These are phyloP conservation scores for Datura wrightii DNA, from an alignment of 257 asterid species.

Conservation along the genomic window DNA sequence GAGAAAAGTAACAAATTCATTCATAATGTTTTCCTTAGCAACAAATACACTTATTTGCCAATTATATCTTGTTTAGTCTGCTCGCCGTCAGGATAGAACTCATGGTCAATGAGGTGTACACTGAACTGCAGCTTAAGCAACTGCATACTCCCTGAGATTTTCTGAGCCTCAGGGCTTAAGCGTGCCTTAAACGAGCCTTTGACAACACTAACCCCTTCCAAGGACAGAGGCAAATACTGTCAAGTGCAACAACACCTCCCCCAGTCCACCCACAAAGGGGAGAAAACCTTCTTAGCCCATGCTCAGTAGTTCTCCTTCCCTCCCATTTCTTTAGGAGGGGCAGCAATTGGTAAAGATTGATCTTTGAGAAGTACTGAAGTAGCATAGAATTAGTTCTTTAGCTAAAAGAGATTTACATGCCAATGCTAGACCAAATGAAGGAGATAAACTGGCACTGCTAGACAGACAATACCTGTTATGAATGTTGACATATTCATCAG, in stretches of 20 bases:
- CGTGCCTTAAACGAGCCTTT: background rate
- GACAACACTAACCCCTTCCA: background rate
- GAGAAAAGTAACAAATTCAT: background rate
- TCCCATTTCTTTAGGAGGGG: conserved; percentile 12
- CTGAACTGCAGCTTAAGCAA: background rate
- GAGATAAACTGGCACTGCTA: background rate
- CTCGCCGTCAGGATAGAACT: background rate
- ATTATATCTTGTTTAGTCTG: background rate
- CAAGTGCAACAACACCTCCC: background rate
- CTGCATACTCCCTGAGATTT: background rate
- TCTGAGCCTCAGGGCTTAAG: background rate
- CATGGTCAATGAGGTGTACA: background rate
- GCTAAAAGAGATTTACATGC: background rate
- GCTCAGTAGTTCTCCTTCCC: background rate
- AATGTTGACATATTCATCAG: conserved; percentile 96
- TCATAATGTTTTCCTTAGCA: background rate
- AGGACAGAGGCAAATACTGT: background rate
- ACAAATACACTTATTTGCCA: background rate
- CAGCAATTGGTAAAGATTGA: background rate
- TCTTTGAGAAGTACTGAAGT: background rate
- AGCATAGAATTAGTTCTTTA: conserved; percentile 5
- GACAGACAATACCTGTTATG: conserved; percentile 77
- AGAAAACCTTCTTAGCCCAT: background rate
- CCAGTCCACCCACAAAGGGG: background rate
- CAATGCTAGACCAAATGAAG: background rate